phyloP scores from a whole-genome alignment of 2,329 filamentous ascomycete genomes.

The Pseudocercospora vitis region DNA sequence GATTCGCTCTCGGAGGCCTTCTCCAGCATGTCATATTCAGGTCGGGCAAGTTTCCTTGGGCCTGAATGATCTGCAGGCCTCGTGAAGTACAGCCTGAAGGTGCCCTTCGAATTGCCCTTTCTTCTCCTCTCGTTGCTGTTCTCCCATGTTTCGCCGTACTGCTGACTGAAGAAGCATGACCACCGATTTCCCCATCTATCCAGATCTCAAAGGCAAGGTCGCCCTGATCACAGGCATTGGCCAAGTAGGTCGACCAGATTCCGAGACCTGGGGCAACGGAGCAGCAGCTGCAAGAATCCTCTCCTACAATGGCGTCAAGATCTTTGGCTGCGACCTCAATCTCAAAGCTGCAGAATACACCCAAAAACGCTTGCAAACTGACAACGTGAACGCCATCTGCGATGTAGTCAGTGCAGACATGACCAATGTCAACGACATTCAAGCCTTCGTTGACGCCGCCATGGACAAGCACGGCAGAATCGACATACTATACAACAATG shows the following conservation, averaged over 20 bases:
- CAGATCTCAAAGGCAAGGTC: slow-evolving; percentile 45
- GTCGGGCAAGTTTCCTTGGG: not conserved
- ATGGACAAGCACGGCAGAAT: slow-evolving; percentile 47
- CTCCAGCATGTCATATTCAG: not conserved
- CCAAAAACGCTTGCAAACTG: slow-evolving; percentile 40
- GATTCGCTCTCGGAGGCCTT: not conserved
- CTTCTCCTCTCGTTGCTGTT: too few relatives aligned
- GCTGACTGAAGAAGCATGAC: slow-evolving; percentile 19
- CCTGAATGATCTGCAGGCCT: not conserved
- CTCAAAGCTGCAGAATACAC: slow-evolving; percentile 31
- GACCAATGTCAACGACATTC: slow-evolving; percentile 53
- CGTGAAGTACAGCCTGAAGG: too few relatives aligned
- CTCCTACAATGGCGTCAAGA: slow-evolving; percentile 49
- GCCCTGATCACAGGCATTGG: slow-evolving; percentile 51
- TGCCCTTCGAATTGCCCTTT: too few relatives aligned
- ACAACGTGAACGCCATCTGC: slow-evolving; percentile 39
- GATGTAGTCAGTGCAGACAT: slow-evolving; percentile 44
- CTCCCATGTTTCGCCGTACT: too few relatives aligned
- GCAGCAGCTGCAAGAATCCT: slow-evolving; percentile 52
- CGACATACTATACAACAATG: slow-evolving; percentile 54
- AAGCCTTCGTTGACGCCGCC: slow-evolving; percentile 40
- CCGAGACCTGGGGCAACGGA: slow-evolving; percentile 53
- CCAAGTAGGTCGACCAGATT: slow-evolving; percentile 36
- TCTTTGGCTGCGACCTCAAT: slow-evolving; percentile 44
- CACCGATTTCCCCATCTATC: slow-evolving; percentile 26